Evolutionary conservation across 768 basidiomycete species (phyloP).

Genomic region (Pleurotus djamor): DNA sequence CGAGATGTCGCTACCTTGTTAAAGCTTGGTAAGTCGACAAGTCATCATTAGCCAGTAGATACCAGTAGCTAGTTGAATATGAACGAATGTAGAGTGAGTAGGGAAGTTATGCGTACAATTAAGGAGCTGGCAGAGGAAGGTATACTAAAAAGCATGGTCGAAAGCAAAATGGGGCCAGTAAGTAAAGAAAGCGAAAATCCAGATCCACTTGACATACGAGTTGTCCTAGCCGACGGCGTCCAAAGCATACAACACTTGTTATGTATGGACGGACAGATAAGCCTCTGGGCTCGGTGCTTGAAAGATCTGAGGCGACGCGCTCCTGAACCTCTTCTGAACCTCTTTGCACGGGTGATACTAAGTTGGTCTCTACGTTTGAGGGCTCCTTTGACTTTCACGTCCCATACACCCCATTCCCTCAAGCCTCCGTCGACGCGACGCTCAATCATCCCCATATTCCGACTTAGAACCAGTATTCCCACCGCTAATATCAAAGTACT

Average conservation of each 20-base stretch:
- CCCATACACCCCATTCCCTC: slow-evolving; percentile 28
- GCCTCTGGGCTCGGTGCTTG: slow-evolving; percentile 59
- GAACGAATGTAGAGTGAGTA: background rate
- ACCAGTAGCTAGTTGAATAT: background rate
- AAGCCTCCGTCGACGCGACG: slow-evolving; percentile 40
- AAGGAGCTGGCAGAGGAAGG: background rate
- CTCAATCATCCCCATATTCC: slow-evolving; percentile 59
- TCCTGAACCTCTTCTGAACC: slow-evolving; percentile 45
- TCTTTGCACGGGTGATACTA: slow-evolving; percentile 56
- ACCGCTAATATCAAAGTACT: slow-evolving; percentile 77
- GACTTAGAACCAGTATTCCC: slow-evolving; percentile 47
- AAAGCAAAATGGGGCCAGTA: background rate
- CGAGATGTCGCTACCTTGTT: too few species aligned
- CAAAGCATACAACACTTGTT: slow-evolving; percentile 85
- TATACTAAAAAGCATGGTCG: background rate
- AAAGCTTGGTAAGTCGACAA: too few species aligned
- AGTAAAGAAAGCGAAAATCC: background rate
- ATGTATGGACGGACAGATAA: slow-evolving; percentile 72
- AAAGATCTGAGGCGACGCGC: slow-evolving; percentile 61
- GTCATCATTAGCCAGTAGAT: too few species aligned
- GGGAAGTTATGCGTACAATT: background rate
- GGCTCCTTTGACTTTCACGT: slow-evolving; percentile 21
- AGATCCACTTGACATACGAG: background rate
- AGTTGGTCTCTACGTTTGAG: slow-evolving; percentile 40
- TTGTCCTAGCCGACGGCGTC: slow-evolving; percentile 60